Conservation (phyloP, 1,284 basidiomycete species). For the Moesziomyces parantarcticus region DNA sequence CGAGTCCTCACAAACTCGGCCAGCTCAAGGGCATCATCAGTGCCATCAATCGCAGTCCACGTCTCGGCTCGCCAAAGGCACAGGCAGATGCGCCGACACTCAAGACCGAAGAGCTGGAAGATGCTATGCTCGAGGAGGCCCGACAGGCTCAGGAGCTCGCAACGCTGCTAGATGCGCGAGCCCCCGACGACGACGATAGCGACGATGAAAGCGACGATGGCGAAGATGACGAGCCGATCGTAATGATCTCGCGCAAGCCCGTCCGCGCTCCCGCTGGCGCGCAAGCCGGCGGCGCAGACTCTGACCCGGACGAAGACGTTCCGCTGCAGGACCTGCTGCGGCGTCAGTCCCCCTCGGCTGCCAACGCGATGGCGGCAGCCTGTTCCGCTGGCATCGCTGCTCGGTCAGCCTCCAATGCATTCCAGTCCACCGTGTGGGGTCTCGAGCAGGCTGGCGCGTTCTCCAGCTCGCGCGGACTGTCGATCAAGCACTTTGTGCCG, state of each 20-base stretch:
- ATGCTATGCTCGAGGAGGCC: constrained; percentile 14
- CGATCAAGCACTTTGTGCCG: constrained; percentile 23
- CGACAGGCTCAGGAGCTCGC: constrained; percentile 22
- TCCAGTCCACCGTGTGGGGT: constrained; percentile 9
- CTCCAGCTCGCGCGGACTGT: constrained; percentile 7
- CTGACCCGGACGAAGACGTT: constrained; percentile 34
- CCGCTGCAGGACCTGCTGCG: constrained; percentile 36
- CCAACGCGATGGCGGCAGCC: background rate
- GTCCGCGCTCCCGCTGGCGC: background rate
- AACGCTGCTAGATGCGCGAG: constrained; percentile 6
- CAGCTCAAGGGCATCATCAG: constrained; percentile 8
- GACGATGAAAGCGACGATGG: constrained; percentile 9
- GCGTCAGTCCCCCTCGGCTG: constrained; percentile 6
- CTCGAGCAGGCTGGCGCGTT: constrained; percentile 4
- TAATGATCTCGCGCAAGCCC: background rate
- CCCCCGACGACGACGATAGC: constrained; percentile 6
- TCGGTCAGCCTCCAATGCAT: constrained; percentile 13
- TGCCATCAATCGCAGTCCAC: background rate
- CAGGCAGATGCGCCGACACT: too few species aligned
- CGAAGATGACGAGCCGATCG: constrained; percentile 21
- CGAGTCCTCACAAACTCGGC: constrained; percentile 4
- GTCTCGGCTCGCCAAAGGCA: background rate
- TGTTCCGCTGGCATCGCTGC: background rate
- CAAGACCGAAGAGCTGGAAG: background rate
- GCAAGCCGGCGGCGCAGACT: constrained; percentile 12